Base-by-base conservation (phyloP, 2,329 filamentous ascomycete genomes). In the Cadophora gregata region DNA sequence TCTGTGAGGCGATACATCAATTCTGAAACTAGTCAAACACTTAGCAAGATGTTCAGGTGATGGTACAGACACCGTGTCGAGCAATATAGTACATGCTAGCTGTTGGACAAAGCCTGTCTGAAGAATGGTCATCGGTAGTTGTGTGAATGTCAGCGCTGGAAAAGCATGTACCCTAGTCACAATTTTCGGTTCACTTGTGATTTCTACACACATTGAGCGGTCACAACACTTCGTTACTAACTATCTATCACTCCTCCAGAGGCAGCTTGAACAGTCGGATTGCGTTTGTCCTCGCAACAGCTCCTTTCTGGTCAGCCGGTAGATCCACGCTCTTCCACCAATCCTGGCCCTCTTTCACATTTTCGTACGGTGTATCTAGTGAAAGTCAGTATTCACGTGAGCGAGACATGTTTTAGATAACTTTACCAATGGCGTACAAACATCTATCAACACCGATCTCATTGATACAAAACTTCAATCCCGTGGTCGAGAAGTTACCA, bases 361-460 rank as follows among this genome's bases (percentile, higher is more conserved):
- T 79, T 78, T 85, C 84, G 63, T 82, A 86, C 0, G 84, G 84
- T 67, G 85, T 85, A 70, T 86, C 84, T 3, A 85, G 81, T n/a
- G 1, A 79, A 82, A 72, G 84, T 67, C 14, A 62, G 59, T 16
- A 16, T 24, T 7, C 5, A 25, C 48, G 33, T 24, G 3, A 19
- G 21, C 24, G 16, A 50, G 36, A 7, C 21, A 38, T 12, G 25
- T 19, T 53, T n/a, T 60, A 31, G 14, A 31, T 9, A 31, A 10
- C 53, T 59, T 50, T 64, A 69, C 69, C 69, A 56, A 70, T 69
- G 12, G 69, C 47, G 45, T 67, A 86, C n/a, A 86, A 69, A 42
- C 85, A 82, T 0, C 83, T 75, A 62, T 85, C 83, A 4, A 82
- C 76, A 8, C 83, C 80, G 33, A 87, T 77, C 69, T 85, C 80